Conservation (phyloP, 176 grass and related monocot species). For the maize (Zea mays) region DNA sequence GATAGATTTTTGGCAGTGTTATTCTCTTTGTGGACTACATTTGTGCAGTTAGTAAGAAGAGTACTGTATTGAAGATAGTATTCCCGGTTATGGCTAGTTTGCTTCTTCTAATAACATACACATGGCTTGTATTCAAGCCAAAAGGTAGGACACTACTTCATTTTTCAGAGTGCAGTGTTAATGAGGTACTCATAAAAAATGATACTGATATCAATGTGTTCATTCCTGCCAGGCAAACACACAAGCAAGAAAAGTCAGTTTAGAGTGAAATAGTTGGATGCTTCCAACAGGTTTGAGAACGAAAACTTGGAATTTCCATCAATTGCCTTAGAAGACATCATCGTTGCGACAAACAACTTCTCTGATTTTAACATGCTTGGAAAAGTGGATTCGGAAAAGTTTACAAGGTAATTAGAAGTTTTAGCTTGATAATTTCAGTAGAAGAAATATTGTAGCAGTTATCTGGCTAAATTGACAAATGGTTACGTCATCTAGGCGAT, state of each 20-base stretch:
- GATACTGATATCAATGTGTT: slow-evolving; percentile 6
- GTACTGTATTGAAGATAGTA: slow-evolving; percentile 17
- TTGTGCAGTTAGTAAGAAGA: slow-evolving; percentile 32
- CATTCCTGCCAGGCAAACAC: slow-evolving; percentile 14
- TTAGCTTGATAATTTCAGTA: neutral
- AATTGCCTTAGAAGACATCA: slow-evolving; percentile 40
- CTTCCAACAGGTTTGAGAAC: neutral
- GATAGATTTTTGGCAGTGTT: neutral
- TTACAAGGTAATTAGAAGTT: slow-evolving; percentile 49
- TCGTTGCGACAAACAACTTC: slow-evolving; percentile 50
- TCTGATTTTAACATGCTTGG: slow-evolving; percentile 46
- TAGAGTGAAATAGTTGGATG: neutral
- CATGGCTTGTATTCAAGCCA: slow-evolving; percentile 31
- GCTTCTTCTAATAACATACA: slow-evolving; percentile 15
- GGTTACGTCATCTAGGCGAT: slow-evolving; percentile 37
- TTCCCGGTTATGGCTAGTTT: slow-evolving; percentile 27
- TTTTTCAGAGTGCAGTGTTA: neutral
- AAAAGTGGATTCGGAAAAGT: slow-evolving; percentile 55
- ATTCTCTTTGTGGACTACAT: slow-evolving; percentile 21
- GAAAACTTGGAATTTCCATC: slow-evolving; percentile 29
- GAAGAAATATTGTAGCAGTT: slow-evolving; percentile 1
- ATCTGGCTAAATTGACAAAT: neutral
- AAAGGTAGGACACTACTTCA: slow-evolving; percentile 29
- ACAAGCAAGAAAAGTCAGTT: slow-evolving; percentile 22
- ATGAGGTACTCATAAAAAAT: neutral